Base-by-base conservation (phyloP, 2,329 filamentous ascomycete genomes). In the Xylariaceae sp. region DNA sequence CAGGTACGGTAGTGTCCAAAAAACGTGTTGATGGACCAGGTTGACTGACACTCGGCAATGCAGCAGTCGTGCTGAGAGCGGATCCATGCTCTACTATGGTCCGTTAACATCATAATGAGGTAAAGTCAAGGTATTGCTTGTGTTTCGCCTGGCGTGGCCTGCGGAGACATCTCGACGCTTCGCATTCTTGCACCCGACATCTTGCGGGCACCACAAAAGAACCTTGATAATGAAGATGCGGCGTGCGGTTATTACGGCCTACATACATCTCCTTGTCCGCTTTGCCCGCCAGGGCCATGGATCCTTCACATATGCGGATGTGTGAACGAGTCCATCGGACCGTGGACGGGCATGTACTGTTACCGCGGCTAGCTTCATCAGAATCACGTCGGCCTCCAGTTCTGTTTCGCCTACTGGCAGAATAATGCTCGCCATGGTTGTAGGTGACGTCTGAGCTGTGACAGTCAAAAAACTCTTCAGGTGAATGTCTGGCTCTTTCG, bases 241-340 rank as follows among this genome's bases (percentile, higher is more conserved):
- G 18, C 11, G 40, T 14, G 42, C 33, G 40, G 39, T 53, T 53
- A 55, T 55, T 53, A 50, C 52, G n/a, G 49, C 52, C 48, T 27
- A 27, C 22, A 7, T 27, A 27, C 22, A 27, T 5, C 22, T 5
- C 22, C 22, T 27, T 27, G 22, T 7, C 22, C 22, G 22, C 42
- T 48, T 47, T 47, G 5, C 49, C 14, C 53, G 53, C 49, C 45
- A 55, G 60, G 58, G 56, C 59, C 55, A 61, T 57, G 55, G 59
- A 59, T 60, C 57, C 55, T 54, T 57, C 50, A 56, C 61, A 55
- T 27, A 27, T 27, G 22, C 22, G 4, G 22, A 27, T 27, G 4
- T 27, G 22, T 27, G 22, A 27, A 27, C 56, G 58, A 57, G 54
- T 49, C 55, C 44, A 46, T 48, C 45, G 51, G 44, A 45, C 38